A percentile compares a stretch with the other conserved stretches of the same genome.
Conservation (phyloP, 768 basidiomycete genomes). For the Clavulina sp. region DNA sequence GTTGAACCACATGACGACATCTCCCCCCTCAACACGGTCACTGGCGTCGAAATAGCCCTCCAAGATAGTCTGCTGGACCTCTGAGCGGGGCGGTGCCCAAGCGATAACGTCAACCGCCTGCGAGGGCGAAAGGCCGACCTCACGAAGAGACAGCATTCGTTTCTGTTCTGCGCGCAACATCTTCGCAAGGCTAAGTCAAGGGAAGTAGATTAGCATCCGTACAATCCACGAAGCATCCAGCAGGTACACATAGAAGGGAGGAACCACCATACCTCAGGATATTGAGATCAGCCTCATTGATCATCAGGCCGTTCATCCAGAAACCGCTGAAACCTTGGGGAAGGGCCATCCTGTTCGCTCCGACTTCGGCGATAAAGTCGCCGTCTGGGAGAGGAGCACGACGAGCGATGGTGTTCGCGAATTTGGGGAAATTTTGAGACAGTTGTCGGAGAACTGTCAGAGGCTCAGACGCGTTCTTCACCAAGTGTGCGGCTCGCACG, state of each 20-base stretch:
- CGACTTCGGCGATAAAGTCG: constrained; percentile 36
- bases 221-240: background rate
- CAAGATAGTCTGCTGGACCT: constrained; percentile 21
- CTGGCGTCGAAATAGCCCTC: constrained; percentile 84
- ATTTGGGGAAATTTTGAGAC: constrained; percentile 80
- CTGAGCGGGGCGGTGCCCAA: constrained; percentile 20
- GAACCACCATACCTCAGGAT: constrained; percentile 36
- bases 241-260: no score
- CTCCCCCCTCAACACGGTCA: constrained; percentile 64
- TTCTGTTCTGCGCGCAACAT: constrained; percentile 54
- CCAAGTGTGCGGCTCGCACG: constrained; percentile 54
- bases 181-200: constrained; percentile 40
- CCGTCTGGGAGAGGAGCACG: constrained; percentile 35
- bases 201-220: background rate
- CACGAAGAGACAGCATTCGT: constrained; percentile 38
- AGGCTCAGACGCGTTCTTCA: constrained; percentile 39
- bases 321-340: constrained; percentile 37
- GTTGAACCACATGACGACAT: constrained; percentile 73
- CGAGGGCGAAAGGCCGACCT: constrained; percentile 39
- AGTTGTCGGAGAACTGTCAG: constrained; percentile 45
- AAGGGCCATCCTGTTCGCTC: constrained; percentile 35
- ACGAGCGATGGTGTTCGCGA: constrained; percentile 55
- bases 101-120: constrained; percentile 63
- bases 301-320: constrained; percentile 64
- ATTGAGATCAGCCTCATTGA: constrained; percentile 47